phyloP scores from a whole-genome alignment of 306 rosid genomes.

The Quercus aquifolioides region DNA sequence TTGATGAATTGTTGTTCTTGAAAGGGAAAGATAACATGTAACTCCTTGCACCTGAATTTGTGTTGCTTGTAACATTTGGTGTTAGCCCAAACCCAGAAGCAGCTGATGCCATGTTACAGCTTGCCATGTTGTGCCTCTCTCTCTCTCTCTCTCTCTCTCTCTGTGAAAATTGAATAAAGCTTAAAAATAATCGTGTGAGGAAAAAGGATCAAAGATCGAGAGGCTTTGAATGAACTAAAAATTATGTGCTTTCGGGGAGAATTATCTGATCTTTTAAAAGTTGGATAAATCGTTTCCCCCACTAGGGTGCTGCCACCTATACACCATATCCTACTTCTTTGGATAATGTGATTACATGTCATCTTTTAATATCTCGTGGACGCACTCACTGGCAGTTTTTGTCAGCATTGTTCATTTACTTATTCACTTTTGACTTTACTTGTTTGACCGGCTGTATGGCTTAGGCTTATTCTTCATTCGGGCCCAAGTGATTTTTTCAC shows the following conservation, averaged over 20 bases:
- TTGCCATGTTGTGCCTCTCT: constrained; percentile 38
- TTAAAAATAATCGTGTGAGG: constrained; percentile 9
- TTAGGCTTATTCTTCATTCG: too few relatives aligned
- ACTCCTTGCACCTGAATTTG: constrained; percentile 29
- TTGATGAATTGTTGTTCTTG: constrained; percentile 33
- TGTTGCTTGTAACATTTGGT: constrained; percentile 40
- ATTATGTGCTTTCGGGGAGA: constrained; percentile 18
- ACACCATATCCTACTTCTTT: constrained; percentile 57
- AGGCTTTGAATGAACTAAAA: constrained; percentile 39
- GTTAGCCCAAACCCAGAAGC: constrained; percentile 66
- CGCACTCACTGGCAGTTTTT: too few relatives aligned
- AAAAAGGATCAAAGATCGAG: constrained; percentile 13
- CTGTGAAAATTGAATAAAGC: not conserved
- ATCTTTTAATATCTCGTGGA: not conserved
- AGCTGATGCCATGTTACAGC: constrained; percentile 71
- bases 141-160: not conserved
- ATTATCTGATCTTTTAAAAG: constrained; percentile 49
- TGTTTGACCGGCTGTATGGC: too few relatives aligned
- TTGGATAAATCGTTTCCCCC: constrained; percentile 50
- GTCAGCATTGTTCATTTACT: too few relatives aligned
- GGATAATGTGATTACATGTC: constrained; percentile 51
- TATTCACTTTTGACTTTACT: too few relatives aligned
- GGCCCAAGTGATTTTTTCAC: too few relatives aligned
- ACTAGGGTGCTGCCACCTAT: constrained; percentile 58
- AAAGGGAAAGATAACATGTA: constrained; percentile 41